Evolutionary conservation across 2,329 filamentous ascomycete species (phyloP), one percentile per base, ranked within the genome.

Genomic region (Colletotrichum theobromicola): DNA sequence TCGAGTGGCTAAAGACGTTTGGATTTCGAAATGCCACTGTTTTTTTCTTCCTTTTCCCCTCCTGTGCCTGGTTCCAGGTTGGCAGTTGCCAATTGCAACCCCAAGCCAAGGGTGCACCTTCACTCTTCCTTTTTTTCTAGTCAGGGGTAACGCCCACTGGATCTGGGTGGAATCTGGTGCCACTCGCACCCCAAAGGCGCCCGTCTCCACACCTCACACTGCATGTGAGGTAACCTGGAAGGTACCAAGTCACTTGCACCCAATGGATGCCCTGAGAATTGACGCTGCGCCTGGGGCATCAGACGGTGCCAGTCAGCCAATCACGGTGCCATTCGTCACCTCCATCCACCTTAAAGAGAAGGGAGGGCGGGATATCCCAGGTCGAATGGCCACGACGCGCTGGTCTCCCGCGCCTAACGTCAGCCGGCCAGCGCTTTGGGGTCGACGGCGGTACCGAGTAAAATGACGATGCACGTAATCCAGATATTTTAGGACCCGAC

Each of bases 351-450:
- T n/a, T n/a, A 46, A 46, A n/a, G 42, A 46, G 55, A 30, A 8
- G 16, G 55, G 16, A 42, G 18, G 34, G 46, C 32, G 61, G 67
- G 67, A 46, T 42, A 60, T 30, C 69, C 70, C 35, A 55, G 57
- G 35, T 30, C 15, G 42, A 46, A 10, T 12, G 42, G 42, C 42
- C 55, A 55, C 72, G 72, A 67, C 16, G 28, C 55, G 72, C 68
- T 67, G 60, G 55, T 55, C 67, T 63, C 67, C 67, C 32, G 72
- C 68, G 72, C 67, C 57, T 74, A 67, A 72, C 62, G 68, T 50
- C 68, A 74, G 72, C 42, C 46, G 24, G 57, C 68, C 21, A 46
- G 46, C 55, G 62, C 72, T 67, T 71, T 50, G 42, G 34, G 32
- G 21, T 26, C 34, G 60, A 74, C 37, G 60, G 67, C 50, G 71